Evolutionary conservation across 2,329 filamentous ascomycete genomes (phyloP).

Genomic region (Epichloe uncinata): DNA sequence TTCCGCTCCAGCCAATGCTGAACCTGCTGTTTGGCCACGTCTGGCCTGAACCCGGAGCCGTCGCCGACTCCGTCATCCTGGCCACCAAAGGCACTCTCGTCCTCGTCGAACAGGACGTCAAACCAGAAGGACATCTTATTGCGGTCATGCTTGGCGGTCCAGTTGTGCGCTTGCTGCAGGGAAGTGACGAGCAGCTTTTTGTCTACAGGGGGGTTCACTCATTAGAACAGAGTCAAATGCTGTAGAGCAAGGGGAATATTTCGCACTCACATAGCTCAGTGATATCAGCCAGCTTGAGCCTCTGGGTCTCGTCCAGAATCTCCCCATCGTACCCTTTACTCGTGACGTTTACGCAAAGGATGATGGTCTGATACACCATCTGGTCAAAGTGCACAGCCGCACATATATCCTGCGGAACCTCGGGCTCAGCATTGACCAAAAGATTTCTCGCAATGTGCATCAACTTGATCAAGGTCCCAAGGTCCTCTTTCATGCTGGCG

Average conservation of each 20-base stretch:
- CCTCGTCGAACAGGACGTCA: conserved; percentile 50
- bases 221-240: background rate
- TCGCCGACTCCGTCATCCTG: conserved; percentile 40
- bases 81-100: conserved; percentile 32
- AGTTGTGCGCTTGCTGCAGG: conserved; percentile 54
- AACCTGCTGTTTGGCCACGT: conserved; percentile 46
- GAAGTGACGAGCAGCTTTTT: conserved; percentile 54
- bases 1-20: conserved; percentile 50
- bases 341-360: conserved; percentile 52
- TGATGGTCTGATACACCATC: conserved; percentile 52
- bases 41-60: conserved; percentile 38
- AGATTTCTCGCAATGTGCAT: conserved; percentile 55
- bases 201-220: conserved; percentile 26
- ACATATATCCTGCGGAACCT: conserved; percentile 52
- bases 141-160: conserved; percentile 54
- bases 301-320: conserved; percentile 43
- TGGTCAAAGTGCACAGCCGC: conserved; percentile 51
- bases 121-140: conserved; percentile 61
- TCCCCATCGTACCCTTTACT: conserved; percentile 56
- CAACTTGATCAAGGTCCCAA: conserved; percentile 51
- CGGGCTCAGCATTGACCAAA: conserved; percentile 49
- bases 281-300: conserved; percentile 46
- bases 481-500: conserved; percentile 44
- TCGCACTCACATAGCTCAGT: conserved; percentile 45
- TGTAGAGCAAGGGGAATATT: background rate